Evolutionary conservation across 805 yeast species (phyloP).

Genomic region (Hanseniaspora meyeri): DNA sequence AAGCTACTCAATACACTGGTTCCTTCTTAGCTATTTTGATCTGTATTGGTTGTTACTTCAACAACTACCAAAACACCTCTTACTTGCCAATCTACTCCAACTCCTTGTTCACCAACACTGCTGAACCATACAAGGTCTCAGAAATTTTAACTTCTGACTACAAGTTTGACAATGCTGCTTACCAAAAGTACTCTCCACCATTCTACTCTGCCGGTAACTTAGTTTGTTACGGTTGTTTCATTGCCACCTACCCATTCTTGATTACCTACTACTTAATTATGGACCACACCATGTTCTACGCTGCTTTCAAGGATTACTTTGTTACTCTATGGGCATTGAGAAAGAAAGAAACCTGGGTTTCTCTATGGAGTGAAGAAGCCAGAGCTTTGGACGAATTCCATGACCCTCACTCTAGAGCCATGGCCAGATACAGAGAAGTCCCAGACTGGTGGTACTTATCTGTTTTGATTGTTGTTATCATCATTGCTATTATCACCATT

Average conservation of each 20-base stretch:
- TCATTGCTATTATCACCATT: slow-evolving; percentile 30
- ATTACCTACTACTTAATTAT: slow-evolving; percentile 37
- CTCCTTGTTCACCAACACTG: slow-evolving; percentile 39
- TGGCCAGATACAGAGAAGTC: slow-evolving; percentile 46
- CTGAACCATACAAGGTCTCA: slow-evolving; percentile 35
- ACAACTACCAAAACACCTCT: slow-evolving; percentile 46
- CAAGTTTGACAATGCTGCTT: slow-evolving; percentile 34
- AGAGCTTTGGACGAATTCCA: slow-evolving; percentile 23
- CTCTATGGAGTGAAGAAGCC: slow-evolving; percentile 27
- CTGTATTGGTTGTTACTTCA: slow-evolving; percentile 32
- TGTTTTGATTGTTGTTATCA: slow-evolving; percentile 33
- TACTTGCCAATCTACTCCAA: slow-evolving; percentile 47
- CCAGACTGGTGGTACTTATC: slow-evolving; percentile 50
- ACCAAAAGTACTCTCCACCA: slow-evolving; percentile 49
- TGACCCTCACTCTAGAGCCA: slow-evolving; percentile 49
- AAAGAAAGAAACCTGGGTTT: slow-evolving; percentile 16
- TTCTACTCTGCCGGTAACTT: slow-evolving; percentile 52
- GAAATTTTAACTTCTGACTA: slow-evolving; percentile 35
- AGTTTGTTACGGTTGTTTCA: slow-evolving; percentile 45
- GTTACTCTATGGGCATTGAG: slow-evolving; percentile 15
- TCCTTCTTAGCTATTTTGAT: slow-evolving; percentile 25
- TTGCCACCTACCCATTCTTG: slow-evolving; percentile 45
- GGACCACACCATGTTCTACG: slow-evolving; percentile 33
- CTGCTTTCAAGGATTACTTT: slow-evolving; percentile 27
- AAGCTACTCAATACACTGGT: slow-evolving; percentile 28